These are phyloP conservation scores for Quercus cerris DNA, from an alignment of 306 rosid species.

Conservation along the genomic window DNA sequence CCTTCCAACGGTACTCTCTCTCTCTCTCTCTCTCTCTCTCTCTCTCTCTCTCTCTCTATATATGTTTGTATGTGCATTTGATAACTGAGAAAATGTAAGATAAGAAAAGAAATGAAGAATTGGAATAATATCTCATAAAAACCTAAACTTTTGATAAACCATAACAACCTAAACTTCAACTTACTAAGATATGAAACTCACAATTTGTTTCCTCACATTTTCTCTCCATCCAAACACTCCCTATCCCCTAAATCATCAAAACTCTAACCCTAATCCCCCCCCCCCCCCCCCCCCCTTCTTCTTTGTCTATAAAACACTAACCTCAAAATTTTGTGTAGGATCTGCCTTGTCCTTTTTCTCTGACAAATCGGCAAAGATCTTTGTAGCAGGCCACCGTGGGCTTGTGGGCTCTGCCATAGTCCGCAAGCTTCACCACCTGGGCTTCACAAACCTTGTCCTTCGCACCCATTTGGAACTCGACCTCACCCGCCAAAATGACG, in stretches of 20 bases:
- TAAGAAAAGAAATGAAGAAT: neutral
- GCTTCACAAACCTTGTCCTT: slow-evolving; percentile 63
- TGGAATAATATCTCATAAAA: neutral
- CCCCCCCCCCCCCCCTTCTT: neutral
- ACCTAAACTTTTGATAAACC: neutral
- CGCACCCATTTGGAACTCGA: slow-evolving; percentile 78
- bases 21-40: slow-evolving; percentile 14
- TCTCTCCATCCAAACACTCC: slow-evolving; percentile 5
- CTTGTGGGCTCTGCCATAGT: slow-evolving; percentile 92
- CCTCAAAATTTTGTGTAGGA: slow-evolving; percentile 15
- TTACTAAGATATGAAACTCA: neutral
- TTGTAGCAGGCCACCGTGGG: slow-evolving; percentile 95
- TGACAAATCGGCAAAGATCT: slow-evolving; percentile 81
- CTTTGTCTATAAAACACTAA: neutral
- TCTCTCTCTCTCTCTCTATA: neutral
- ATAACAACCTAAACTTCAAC: neutral
- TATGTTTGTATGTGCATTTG: neutral
- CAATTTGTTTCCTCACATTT: neutral
- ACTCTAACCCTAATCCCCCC: neutral
- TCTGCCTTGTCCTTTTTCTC: slow-evolving; percentile 42
- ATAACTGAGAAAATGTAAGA: slow-evolving; percentile 2
- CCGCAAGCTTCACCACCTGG: slow-evolving; percentile 64
- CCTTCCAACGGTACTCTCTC: slow-evolving; percentile 39
- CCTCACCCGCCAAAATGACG: slow-evolving; percentile 80
- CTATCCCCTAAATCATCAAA: slow-evolving; percentile 2